A percentile compares a stretch with the other conserved stretches of the same genome.
Evolutionary conservation across 352 stramenopile species (phyloP).

Genomic region (Phytopythium sindhum): DNA sequence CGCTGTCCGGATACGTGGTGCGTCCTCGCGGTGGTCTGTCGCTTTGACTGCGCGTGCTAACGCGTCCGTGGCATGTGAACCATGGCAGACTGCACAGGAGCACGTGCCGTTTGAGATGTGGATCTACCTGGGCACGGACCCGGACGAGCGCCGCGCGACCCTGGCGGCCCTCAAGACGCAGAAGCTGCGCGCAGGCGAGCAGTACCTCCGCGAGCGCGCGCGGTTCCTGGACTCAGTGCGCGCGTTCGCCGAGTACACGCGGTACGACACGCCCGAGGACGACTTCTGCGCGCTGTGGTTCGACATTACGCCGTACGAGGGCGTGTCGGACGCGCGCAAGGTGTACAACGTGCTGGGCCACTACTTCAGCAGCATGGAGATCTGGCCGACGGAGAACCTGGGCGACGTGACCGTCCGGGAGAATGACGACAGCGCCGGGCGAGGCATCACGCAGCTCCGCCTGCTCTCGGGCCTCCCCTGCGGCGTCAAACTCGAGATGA

Average conservation of each 20-base stretch:
- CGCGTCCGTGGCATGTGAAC: background rate
- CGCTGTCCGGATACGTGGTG: constrained; percentile 26
- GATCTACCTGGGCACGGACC: constrained; percentile 37
- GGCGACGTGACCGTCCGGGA: constrained; percentile 55
- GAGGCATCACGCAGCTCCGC: constrained; percentile 39
- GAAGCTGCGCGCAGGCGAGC: constrained; percentile 24
- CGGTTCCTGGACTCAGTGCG: constrained; percentile 29
- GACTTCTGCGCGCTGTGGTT: constrained; percentile 46
- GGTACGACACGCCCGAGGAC: constrained; percentile 35
- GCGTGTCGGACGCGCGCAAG: constrained; percentile 21
- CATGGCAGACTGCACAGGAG: constrained; percentile 26
- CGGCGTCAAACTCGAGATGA: constrained; percentile 36
- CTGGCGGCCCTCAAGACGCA: constrained; percentile 24
- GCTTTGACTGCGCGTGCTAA: background rate
- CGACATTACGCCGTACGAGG: constrained; percentile 43
- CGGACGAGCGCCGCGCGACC: constrained; percentile 23
- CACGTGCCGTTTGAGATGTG: constrained; percentile 35
- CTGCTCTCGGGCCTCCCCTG: constrained; percentile 32
- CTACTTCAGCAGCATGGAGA: constrained; percentile 52
- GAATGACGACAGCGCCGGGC: constrained; percentile 42
- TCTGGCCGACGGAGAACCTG: constrained; percentile 49
- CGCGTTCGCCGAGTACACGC: constrained; percentile 36
- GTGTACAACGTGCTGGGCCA: constrained; percentile 52
- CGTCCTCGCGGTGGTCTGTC: background rate
- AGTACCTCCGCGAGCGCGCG: constrained; percentile 38